Base-by-base conservation (phyloP, 345 rosid species). In the Melastoma malabathricum region DNA sequence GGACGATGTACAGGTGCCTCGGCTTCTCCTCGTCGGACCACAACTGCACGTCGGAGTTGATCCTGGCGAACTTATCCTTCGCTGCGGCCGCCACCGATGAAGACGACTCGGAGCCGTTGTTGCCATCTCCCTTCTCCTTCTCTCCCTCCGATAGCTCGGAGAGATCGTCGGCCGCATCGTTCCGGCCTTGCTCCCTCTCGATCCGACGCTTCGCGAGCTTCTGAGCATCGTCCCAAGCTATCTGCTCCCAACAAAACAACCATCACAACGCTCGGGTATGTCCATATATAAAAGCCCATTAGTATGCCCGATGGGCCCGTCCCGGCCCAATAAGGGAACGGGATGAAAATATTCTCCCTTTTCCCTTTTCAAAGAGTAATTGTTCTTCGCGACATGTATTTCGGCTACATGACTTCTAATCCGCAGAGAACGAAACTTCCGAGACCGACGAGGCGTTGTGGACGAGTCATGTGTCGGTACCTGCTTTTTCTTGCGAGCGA, bases 71-170 rank as follows among this genome's bases (percentile, higher is more conserved):
- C 12, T 75, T 50, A 63, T 57, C 72, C 18, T 47, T 43, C 15
- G 46, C 55, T 41, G 79, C 10, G 8, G 38, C 38, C n/a, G n/a
- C n/a, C n/a, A n/a, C n/a, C n/a, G n/a, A n/a, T n/a, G n/a, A n/a
- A 29, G 38, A 29, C 38, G 38, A 29, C 57, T 82, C 90, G 15
- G 75, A 52, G 18, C 31, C 13, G 20, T 52, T 68, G 44, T 51
- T 48, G 44, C 44, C 31, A 9, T 49, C 46, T 1, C 54, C 53
- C 34, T 73, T 77, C 48, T 86, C 96, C 56, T 83, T 83, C 64
- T 87, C 89, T 13, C 96, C 89, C 49, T 87, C 89, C 1, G 94
- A 87, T 25, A 83, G 80, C 76, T 87, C 94, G 12, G 89, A 83
- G 18, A 86, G 81, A 55, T 86, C 96, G 27, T 81, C 77, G 2